Base-by-base conservation (phyloP, 2,329 filamentous ascomycete species). In the Claviceps sp. region DNA sequence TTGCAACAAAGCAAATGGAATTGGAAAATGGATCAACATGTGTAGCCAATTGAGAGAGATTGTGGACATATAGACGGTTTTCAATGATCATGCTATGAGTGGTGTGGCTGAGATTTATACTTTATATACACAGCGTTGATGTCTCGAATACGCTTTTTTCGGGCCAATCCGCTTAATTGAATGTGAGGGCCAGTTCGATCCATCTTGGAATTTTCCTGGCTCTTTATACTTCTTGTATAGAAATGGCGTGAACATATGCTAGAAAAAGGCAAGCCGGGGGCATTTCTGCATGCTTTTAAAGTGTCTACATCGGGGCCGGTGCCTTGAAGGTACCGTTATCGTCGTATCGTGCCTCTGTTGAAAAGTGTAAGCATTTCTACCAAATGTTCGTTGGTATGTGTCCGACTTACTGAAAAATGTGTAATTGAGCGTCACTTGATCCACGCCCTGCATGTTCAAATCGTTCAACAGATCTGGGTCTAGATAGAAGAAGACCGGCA, bases 401-500 rank as follows among this genome's bases (percentile, higher is more conserved):
- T 26, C 6, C 9, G 47, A 77, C 88, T 74, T 73, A 95, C 89
- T 98, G 68, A 98, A 98, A 67, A 98, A 98, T 0, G 93, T 98
- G 71, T 98, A 98, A 60, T 85, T 95, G 63, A 98, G 69, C 37
- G 93, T 98, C 52, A 98, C 89, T 2, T 90, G 95, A 71, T 96
- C 89, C 56, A 98, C 88, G 0, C 86, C 87, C 69, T 79, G 87
- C 91, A 96, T 97, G 57, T 86, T 90, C 49, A 91, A 73, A 68
- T 98, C 93, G 60, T 86, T 90, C 54, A 91, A 76, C 71, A 98
- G 84, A 64, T 97, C 93, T 0, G 93, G 93, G 64, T 98, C 93
- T 58, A 98, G 86, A 69, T 97, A 98, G 71, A 98, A 98, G 70
- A 98, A 98, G 0, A 98, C 94, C 0, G 93, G 94, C 94, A 98